Base-by-base conservation (phyloP, 352 stramenopile species). In the Pythium folliculosum region DNA sequence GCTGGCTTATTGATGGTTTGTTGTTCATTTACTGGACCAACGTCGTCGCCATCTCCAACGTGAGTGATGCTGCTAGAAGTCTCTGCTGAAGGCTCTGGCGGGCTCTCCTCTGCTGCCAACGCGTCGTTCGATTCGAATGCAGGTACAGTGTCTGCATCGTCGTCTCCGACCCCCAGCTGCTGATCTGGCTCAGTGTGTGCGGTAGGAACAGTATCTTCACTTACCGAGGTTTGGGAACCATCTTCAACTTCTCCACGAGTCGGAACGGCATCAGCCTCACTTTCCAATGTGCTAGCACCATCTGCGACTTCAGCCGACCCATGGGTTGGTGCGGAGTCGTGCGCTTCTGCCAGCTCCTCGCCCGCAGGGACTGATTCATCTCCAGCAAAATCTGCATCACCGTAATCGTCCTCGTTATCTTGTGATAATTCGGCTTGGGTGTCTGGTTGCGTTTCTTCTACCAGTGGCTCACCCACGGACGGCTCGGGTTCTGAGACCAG, bases 321-420 rank as follows among this genome's bases (percentile, higher is more conserved):
- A 9, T 27, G 21, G n/a, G 13, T 16, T 8, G 35, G 13, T 21
- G 6, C 54, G 38, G 9, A 8, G 38, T 8, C 21, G 16, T 49
- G 21, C 40, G 22, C 37, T 25, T 50, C 37, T 27, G 6, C 16
- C 22, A 22, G 37, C 23, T 37, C 37, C 19, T 23, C 22, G 5
- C 23, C 25, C 4, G 38, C 5, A 22, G 54, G 21, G 13, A 50
- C 10, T 2, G 54, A 61, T 40, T 50, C 54, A 51, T 51, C 54
- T 1, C 37, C 38, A 22, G 47, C 59, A 51, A 58, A 57, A 12
- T 65, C 59, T 13, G 59, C 16, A 12, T 58, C 59, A 16, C 32
- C 37, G 14, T 59, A 58, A 16, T 43, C 59, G 16, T 58, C 59
- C 21, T 49, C 54, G 19, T 37, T 17, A 19, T 47, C 51, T n/a